Evolutionary conservation across 2,329 filamentous ascomycete genomes (phyloP).

Genomic region (Colletotrichum sp.): DNA sequence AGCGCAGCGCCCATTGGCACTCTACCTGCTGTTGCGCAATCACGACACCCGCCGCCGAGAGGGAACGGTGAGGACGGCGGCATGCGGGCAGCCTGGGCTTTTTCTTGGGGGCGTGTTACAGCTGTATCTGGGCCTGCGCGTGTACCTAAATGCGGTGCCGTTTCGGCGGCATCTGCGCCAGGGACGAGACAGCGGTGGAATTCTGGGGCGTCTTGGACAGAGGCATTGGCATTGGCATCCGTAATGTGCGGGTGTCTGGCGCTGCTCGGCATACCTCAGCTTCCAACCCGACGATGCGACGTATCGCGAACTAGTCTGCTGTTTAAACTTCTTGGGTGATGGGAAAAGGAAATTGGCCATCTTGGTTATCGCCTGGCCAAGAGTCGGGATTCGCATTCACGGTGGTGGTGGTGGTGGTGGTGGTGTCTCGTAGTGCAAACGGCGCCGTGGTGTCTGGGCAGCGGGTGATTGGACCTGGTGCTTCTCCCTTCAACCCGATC

Average conservation of each 20-base stretch:
- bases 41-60: background rate
- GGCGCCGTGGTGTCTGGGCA: background rate
- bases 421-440: background rate
- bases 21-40: background rate
- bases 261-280: slow-evolving; percentile 3
- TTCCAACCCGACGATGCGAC: background rate
- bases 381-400: background rate
- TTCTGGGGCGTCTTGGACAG: background rate
- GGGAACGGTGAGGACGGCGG: background rate
- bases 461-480: background rate
- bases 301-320: too few relatives aligned
- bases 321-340: background rate
- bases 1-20: background rate
- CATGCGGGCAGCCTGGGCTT: background rate
- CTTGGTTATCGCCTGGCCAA: background rate
- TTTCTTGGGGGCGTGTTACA: background rate
- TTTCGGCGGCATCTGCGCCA: background rate
- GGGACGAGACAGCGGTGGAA: background rate
- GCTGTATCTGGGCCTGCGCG: background rate
- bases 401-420: background rate
- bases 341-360: background rate
- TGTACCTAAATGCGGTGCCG: background rate
- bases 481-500: background rate
- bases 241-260: too few relatives aligned
- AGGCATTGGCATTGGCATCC: background rate